Evolutionary conservation across 305 asterid genomes (phyloP), one percentile per base, ranked within the genome.

Genomic region (Solanum hybrid): DNA sequence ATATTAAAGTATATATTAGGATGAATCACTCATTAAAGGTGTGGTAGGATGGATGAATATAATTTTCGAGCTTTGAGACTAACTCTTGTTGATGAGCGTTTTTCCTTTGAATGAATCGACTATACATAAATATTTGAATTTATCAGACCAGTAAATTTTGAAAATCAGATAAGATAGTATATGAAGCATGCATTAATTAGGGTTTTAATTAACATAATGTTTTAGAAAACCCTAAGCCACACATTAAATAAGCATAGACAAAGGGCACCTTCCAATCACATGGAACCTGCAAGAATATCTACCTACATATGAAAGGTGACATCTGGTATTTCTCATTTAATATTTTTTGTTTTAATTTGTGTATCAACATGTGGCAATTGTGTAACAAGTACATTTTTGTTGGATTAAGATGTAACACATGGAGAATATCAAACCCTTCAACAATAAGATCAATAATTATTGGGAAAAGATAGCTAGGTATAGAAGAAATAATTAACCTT

Each of bases 121-220:
- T 20, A 4, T 8, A 76, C 2, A 78, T 35, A 0, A 2, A 10
- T 5, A 35, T 35, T 11, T 79, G 5, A 22, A 79, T 79, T 79
- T 2, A 1, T 36, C 31, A 2, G 1, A 35, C 1, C 10, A 35
- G 5, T 78, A 34, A 35, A 11, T 35, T 78, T 10, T 35, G 0
- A 35, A 78, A 33, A 77, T 77, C 2, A 7, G 3, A 74, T 14
- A 74, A 74, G n/a, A 22, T 81, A 57, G 24, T 57, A 18, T 8
- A 5, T 31, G 37, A 51, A 51, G 22, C 87, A 46, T 84, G 75
- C 40, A 28, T 90, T 64, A 33, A 76, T 76, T 90, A 86, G 20
- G 89, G 90, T 28, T 77, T 90, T 51, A 78, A 67, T 26, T 39
- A 79, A 67, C 88, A 78, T 33, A 90, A 22, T 90, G 85, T 88